Evolutionary conservation across 2,329 filamentous ascomycete species (phyloP).

Genomic region (Penicillium janthinellum): DNA sequence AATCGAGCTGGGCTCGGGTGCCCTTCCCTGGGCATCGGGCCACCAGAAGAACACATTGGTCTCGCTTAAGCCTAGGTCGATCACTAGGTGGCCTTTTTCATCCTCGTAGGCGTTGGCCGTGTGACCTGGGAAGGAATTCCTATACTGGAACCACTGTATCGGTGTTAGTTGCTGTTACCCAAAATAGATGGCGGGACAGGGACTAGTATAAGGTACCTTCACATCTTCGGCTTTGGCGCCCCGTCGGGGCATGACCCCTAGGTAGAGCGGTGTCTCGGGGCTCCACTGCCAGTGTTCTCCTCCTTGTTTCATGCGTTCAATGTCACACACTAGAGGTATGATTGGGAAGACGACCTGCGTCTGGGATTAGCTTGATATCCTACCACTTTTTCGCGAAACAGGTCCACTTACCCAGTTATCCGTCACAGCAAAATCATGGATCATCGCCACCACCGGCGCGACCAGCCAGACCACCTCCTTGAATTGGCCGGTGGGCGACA

Average conservation of each 20-base stretch:
- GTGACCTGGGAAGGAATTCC: conserved; percentile 41
- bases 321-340: conserved; percentile 38
- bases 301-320: conserved; percentile 43
- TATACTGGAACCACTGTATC: conserved; percentile 42
- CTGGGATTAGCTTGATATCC: too few species aligned
- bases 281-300: conserved; percentile 47
- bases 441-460: conserved; percentile 42
- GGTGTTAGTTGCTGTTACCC: neutral
- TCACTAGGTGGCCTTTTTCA: conserved; percentile 28
- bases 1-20: conserved; percentile 24
- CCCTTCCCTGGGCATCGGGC: conserved; percentile 29
- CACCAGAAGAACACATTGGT: conserved; percentile 33
- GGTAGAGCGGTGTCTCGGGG: conserved; percentile 32
- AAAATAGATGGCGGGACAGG: too few species aligned
- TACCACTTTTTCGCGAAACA: too few species aligned
- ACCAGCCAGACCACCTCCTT: conserved; percentile 39
- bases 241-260: conserved; percentile 31
- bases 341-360: conserved; percentile 40
- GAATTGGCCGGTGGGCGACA: conserved; percentile 34
- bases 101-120: conserved; percentile 43
- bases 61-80: conserved; percentile 42
- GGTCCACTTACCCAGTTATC: conserved; percentile 37
- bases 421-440: conserved; percentile 48
- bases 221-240: conserved; percentile 35
- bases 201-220: conserved; percentile 20